phyloP scores from a whole-genome alignment of 2,329 filamentous ascomycete species.

The Colletotrichum sp. region DNA sequence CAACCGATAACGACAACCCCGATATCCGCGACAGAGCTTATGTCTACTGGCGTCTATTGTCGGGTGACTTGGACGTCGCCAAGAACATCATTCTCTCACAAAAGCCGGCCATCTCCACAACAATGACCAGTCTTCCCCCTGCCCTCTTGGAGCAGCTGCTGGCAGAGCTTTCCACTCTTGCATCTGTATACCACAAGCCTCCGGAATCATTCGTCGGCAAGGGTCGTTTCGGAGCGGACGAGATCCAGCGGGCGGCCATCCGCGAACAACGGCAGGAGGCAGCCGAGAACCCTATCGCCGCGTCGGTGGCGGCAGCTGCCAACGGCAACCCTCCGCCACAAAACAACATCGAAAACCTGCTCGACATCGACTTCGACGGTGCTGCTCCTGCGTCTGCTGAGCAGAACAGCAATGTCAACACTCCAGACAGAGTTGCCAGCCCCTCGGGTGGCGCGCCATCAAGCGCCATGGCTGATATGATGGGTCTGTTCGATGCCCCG shows the following conservation, averaged over 20 bases:
- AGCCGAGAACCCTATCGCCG: conserved; percentile 92
- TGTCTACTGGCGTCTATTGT: conserved; percentile 96
- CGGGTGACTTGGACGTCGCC: conserved; percentile 87
- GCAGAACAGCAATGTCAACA: conserved; percentile 57
- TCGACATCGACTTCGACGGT: conserved; percentile 96
- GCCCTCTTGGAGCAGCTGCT: conserved; percentile 89
- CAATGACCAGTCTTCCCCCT: conserved; percentile 87
- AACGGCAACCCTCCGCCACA: conserved; percentile 59
- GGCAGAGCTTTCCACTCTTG: conserved; percentile 88
- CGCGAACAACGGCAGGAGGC: conserved; percentile 94
- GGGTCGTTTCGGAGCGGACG: conserved; percentile 91
- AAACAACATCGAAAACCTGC: conserved; percentile 88
- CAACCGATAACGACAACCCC: conserved; percentile 94
- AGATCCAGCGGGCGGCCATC: conserved; percentile 93
- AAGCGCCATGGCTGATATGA: conserved; percentile 66
- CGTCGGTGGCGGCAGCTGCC: conserved; percentile 74
- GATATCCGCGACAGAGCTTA: conserved; percentile 97
- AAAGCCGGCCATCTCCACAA: conserved; percentile 92
- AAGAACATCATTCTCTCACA: conserved; percentile 91
- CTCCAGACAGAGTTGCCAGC: conserved; percentile 72
- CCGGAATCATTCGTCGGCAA: conserved; percentile 98
- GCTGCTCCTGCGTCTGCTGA: conserved; percentile 88
- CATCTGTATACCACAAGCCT: conserved; percentile 98
- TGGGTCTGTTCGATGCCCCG: conserved; percentile 73
- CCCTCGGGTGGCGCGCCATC: conserved; percentile 52